Base-by-base conservation (phyloP, 768 basidiomycete species). In the Suillus americanus region DNA sequence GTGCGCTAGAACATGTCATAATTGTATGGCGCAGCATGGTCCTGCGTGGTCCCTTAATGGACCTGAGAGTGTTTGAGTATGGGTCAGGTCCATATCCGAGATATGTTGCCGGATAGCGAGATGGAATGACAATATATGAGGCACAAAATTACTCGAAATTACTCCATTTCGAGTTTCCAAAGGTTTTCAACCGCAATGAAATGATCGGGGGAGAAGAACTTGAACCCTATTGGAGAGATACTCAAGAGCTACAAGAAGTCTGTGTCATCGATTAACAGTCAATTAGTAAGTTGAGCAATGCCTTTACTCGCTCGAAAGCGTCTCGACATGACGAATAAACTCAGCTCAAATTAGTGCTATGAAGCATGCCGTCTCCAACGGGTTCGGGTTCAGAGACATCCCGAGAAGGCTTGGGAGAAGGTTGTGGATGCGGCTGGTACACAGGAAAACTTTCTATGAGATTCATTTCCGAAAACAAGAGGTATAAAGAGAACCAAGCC, bases 231-330 rank as follows among this genome's bases (percentile, higher is more conserved):
- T 41, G 18, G 41, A 65, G 57, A 51, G 37, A 30, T 40, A 25
- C 28, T 30, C 54, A 30, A 28, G 25, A 30, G 57, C 57, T 60
- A 64, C 62, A 67, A 62, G 56, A 45, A 65, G 35, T 61, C 57
- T 63, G 50, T 63, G 67, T 20, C 53, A 66, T 55, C 41, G 62
- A 68, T 66, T 57, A 68, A 56, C 64, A 74, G 69, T 61, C 2
- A 35, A 70, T 76, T 74, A 72, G 76, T 75, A 70, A 77, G 73
- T 61, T 41, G 65, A 71, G 75, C 73, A 71, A 72, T 73, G 75
- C 69, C 55, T 67, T 43, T 65, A 9, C 67, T 70, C 72, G 70
- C 66, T 66, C 67, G 69, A n/a, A 56, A n/a, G 40, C 62, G 33
- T 62, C 56, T 51, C 59, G 62, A 70, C 50, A 25, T 50, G 68